Conservation (phyloP, 495 filamentous ascomycete genomes). For the Hypoxylon fuscum region DNA sequence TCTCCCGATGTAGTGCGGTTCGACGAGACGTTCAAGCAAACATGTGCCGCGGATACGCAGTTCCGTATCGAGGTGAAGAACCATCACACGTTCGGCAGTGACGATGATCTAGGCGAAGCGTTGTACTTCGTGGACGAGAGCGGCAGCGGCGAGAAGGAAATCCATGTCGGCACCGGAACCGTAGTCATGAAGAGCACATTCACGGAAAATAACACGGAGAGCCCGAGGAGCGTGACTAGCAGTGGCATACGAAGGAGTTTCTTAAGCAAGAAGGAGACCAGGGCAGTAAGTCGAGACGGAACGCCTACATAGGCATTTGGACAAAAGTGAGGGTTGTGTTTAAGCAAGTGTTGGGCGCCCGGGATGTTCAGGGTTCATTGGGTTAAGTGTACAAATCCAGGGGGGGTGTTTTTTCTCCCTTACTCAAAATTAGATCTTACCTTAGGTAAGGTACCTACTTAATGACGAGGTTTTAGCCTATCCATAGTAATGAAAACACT, state of each 20-base stretch:
- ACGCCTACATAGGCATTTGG: constrained; percentile 39
- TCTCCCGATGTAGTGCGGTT: constrained; percentile 66
- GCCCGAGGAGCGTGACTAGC: constrained; percentile 52
- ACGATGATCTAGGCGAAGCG: constrained; percentile 81
- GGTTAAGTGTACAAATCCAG: constrained; percentile 9
- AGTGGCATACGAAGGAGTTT: constrained; percentile 62
- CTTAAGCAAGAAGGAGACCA: constrained; percentile 52
- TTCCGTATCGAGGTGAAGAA: constrained; percentile 87
- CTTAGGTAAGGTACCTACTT: too few relatives aligned
- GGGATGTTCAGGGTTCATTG: constrained; percentile 13
- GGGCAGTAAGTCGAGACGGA: constrained; percentile 46
- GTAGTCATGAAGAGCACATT: constrained; percentile 76
- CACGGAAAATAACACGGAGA: constrained; percentile 42
- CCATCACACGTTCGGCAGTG: constrained; percentile 82
- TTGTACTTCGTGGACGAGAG: constrained; percentile 92
- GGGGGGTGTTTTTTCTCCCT: constrained; percentile 14
- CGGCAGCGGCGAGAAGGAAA: constrained; percentile 75
- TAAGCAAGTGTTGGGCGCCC: constrained; percentile 15
- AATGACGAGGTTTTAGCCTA: constrained; percentile 18
- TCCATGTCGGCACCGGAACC: constrained; percentile 73
- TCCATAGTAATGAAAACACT: constrained; percentile 21
- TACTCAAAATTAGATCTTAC: constrained; percentile 32
- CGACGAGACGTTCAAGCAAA: constrained; percentile 80
- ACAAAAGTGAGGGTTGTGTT: constrained; percentile 1
- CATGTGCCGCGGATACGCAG: constrained; percentile 81